phyloP scores from a whole-genome alignment of 2,329 filamentous ascomycete species.

The Colletotrichum cereale region DNA sequence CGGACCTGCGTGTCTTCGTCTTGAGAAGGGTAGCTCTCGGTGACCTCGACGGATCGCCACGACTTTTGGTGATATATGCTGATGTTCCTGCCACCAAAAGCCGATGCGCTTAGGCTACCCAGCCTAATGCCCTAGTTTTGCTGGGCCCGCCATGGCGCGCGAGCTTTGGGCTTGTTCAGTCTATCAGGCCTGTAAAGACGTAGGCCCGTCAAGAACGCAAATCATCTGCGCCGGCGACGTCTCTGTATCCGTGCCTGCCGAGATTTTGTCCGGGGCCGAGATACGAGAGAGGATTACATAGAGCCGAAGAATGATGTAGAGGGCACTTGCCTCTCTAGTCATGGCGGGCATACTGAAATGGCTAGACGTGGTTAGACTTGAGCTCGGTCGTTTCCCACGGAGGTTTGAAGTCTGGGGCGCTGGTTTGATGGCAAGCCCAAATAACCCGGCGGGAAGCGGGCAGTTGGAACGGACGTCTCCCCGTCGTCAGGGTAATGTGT shows the following conservation, averaged over 20 bases:
- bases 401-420: constrained; percentile 12
- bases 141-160: not conserved
- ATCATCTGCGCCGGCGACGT: not conserved
- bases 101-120: not conserved
- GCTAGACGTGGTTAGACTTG: constrained; percentile 14
- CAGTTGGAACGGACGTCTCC: not conserved
- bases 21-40: not conserved
- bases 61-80: constrained; percentile 1
- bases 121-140: not conserved
- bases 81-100: not conserved
- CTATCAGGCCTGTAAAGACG: constrained; percentile 3
- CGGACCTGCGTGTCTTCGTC: constrained; percentile 12
- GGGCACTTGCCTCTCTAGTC: not conserved
- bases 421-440: not conserved
- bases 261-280: not conserved
- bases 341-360: constrained; percentile 10
- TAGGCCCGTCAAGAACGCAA: constrained; percentile 6
- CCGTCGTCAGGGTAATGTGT: constrained; percentile 12
- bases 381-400: constrained; percentile 18
- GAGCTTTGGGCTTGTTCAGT: not conserved
- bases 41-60: constrained; percentile 5
- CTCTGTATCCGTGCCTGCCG: not conserved
- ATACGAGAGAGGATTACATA: not conserved
- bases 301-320: not conserved
- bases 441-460: not conserved